Conservation (phyloP, 108 stramenopile species). For the Nitzschia putrida region DNA sequence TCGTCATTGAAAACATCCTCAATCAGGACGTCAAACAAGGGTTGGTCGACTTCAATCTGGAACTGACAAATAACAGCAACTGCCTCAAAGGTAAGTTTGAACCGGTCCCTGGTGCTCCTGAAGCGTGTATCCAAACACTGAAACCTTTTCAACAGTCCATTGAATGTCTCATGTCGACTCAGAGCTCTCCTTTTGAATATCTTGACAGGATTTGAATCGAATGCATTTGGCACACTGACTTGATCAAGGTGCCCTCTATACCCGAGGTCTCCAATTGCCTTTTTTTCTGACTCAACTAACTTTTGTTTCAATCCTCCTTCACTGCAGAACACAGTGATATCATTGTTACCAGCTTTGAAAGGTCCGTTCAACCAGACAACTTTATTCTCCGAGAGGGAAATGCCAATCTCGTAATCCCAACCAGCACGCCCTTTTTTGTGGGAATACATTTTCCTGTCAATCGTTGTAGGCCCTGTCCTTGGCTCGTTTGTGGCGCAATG, state of each 20-base stretch:
- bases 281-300: background rate
- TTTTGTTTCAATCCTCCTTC: constrained; percentile 7
- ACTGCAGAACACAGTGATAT: constrained; percentile 38
- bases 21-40: constrained; percentile 21
- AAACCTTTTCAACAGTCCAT: constrained; percentile 24
- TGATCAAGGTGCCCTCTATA: constrained; percentile 9
- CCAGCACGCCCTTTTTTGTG: constrained; percentile 39
- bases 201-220: constrained; percentile 1
- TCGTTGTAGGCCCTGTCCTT: background rate
- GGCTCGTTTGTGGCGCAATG: constrained; percentile 14
- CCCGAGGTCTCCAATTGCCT: constrained; percentile 29
- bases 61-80: constrained; percentile 27
- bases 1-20: background rate
- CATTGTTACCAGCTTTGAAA: constrained; percentile 33
- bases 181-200: constrained; percentile 26
- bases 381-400: constrained; percentile 18
- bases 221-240: constrained; percentile 7
- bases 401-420: constrained; percentile 35
- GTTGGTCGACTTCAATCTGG: constrained; percentile 12
- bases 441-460: constrained; percentile 31
- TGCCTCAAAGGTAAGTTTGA: constrained; percentile 18
- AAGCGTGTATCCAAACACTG: constrained; percentile 8
- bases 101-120: constrained; percentile 5
- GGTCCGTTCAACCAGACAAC: constrained; percentile 54
- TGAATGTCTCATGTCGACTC: constrained; percentile 43